These are phyloP conservation scores for Biscogniauxia mediterranea DNA, from an alignment of 2,329 filamentous ascomycete species.

Conservation along the genomic window DNA sequence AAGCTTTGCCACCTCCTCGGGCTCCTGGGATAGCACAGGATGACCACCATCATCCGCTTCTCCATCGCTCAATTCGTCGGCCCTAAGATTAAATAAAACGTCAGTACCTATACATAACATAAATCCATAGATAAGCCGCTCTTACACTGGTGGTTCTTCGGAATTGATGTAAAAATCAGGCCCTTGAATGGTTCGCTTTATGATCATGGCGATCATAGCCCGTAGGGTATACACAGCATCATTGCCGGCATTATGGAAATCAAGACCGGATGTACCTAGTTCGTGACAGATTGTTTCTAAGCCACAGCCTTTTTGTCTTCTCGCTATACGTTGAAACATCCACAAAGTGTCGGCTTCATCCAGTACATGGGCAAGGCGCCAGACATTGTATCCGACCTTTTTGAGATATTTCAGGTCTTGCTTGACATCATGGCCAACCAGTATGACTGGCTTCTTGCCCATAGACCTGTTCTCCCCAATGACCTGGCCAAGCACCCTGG, in stretches of 20 bases:
- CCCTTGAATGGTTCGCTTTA: conserved; percentile 27
- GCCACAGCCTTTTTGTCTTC: conserved; percentile 50
- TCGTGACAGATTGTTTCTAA: conserved; percentile 62
- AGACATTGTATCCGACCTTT: conserved; percentile 61
- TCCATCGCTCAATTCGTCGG: conserved; percentile 34
- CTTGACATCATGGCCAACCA: conserved; percentile 74
- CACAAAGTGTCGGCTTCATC: conserved; percentile 71
- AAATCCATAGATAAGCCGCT: background rate
- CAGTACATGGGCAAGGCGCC: conserved; percentile 51
- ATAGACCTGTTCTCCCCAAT: conserved; percentile 30
- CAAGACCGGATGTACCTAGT: conserved; percentile 59
- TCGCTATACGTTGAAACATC: conserved; percentile 65
- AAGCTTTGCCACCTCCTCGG: background rate
- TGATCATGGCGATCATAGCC: conserved; percentile 65
- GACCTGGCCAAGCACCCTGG: conserved; percentile 35
- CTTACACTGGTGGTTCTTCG: conserved; percentile 3
- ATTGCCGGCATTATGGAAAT: conserved; percentile 86
- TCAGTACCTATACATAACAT: conserved; percentile 7
- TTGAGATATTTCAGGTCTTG: conserved; percentile 69
- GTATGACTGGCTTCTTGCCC: conserved; percentile 52
- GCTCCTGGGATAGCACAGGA: conserved; percentile 18
- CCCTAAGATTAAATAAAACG: conserved; percentile 9
- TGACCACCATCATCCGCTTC: conserved; percentile 30
- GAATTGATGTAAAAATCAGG: conserved; percentile 4
- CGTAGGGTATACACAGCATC: conserved; percentile 79